Base-by-base conservation (phyloP, 2,329 filamentous ascomycete genomes). In the Teratosphaeria pseudoeucalypti region DNA sequence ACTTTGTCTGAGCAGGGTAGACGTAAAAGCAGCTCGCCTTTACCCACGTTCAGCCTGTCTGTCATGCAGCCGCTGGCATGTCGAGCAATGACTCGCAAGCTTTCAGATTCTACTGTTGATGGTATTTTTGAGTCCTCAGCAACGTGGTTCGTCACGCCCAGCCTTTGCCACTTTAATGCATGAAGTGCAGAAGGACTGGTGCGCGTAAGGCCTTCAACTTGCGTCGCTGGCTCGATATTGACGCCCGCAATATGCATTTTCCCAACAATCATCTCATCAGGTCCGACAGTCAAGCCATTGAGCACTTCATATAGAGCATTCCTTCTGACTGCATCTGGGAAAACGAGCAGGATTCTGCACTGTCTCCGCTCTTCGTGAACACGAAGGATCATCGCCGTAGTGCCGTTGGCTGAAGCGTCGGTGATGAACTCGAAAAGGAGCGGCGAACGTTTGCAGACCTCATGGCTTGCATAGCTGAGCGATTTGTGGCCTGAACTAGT, bases 401-500 rank as follows among this genome's bases (percentile, higher is more conserved):
- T 83, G 34, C 92, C 89, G 19, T 83, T 84, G 9, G 87, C 76
- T 6, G 73, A 70, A 9, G 72, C 66, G 60, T 71, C 68, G 2
- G 69, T 83, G 63, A 91, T 77, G 67, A 92, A 88, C 12, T 88
- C 86, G 70, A 92, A 95, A 54, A 89, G 84, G 54, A 95, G 79
- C 0, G 90, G 89, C 26, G 82, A 75, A 23, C 82, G 80, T 4
- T 85, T 82, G 14, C 81, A 78, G 54, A 92, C 81, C 14, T 82
- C 78, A 69, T 94, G 88, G 61, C 85, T 87, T 57, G 94, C 82
- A 52, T 85, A 87, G 69, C 87, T 91, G 39, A 95, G 76, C 0
- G 87, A 88, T 70, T 92, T 90, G 57, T 85, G 89, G 62, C 82
- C 85, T 2, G 89, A 83, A 9, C 87, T 88, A 0, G 91, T 95